phyloP scores from a whole-genome alignment of 805 yeast species.

The Scheffersomyces spartinae region DNA sequence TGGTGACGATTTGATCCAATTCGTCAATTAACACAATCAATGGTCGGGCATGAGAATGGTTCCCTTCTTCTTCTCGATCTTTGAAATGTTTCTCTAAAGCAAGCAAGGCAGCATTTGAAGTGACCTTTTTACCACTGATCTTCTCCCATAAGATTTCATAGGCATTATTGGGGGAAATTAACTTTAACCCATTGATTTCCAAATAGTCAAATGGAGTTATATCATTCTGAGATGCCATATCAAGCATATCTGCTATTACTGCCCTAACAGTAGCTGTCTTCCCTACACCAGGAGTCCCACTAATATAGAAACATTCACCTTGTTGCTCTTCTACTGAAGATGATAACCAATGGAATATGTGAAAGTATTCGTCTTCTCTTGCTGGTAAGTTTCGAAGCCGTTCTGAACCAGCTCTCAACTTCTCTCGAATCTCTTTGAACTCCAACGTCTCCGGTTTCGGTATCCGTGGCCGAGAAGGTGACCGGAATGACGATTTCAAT shows the following conservation, averaged over 20 bases:
- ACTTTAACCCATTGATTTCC: slow-evolving; percentile 86
- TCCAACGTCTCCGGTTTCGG: too few species aligned
- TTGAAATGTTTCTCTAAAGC: slow-evolving; percentile 63
- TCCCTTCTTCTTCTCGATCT: slow-evolving; percentile 13
- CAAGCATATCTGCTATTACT: slow-evolving; percentile 58
- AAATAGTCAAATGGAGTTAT: slow-evolving; percentile 49
- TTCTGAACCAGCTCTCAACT: too few species aligned
- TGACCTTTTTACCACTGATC: slow-evolving; percentile 44
- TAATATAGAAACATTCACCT: slow-evolving; percentile 81
- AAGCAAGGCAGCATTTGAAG: slow-evolving; percentile 53
- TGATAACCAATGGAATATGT: too few species aligned
- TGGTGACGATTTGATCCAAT: slow-evolving; percentile 80
- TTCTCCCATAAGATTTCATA: slow-evolving; percentile 78
- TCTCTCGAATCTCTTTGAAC: too few species aligned
- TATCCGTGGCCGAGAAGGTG: too few species aligned
- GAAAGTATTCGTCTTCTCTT: too few species aligned
- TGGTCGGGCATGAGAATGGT: slow-evolving; percentile 30
- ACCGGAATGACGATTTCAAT: slow-evolving; percentile 4
- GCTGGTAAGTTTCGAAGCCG: too few species aligned
- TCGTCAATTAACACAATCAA: slow-evolving; percentile 81
- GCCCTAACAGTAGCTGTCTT: slow-evolving; percentile 90
- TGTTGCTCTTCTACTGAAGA: too few species aligned
- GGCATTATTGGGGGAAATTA: slow-evolving; percentile 67
- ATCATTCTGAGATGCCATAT: slow-evolving; percentile 12
- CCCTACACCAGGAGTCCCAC: slow-evolving; percentile 98